A percentile compares a stretch with the other conserved stretches of the same genome.
phyloP scores from a whole-genome alignment of 129 eudicot species.

The Oenanthe sinensis region DNA sequence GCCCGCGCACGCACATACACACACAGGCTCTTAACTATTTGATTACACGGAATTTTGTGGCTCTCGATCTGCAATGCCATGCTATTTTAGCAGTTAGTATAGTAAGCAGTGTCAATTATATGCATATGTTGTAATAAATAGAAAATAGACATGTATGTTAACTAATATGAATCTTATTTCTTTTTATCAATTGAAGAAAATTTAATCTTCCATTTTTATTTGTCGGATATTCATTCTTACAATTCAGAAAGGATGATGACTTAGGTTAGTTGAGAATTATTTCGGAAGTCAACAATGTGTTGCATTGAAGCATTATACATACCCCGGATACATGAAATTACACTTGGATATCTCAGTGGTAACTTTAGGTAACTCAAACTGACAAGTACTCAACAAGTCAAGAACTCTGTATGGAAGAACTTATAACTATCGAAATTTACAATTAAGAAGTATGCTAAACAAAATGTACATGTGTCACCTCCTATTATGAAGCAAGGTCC shows the following conservation, averaged over 20 bases:
- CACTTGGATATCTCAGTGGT: background rate
- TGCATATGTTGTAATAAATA: background rate
- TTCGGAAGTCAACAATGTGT: background rate
- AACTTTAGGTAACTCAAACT: background rate
- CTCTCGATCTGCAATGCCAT: background rate
- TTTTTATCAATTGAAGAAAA: background rate
- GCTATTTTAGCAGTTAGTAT: background rate
- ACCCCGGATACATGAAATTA: background rate
- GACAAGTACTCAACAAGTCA: background rate
- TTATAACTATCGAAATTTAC: background rate
- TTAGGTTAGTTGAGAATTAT: background rate
- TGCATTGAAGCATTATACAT: background rate
- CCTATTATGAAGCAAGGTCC: background rate
- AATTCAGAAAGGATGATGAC: background rate
- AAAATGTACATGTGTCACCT: background rate
- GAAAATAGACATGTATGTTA: background rate
- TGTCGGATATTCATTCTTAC: background rate
- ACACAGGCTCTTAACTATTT: background rate
- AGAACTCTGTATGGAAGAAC: background rate
- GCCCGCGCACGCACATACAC: too few relatives aligned
- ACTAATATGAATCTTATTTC: background rate
- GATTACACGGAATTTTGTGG: background rate
- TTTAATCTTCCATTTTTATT: background rate
- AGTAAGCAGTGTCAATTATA: background rate
- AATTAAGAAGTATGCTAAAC: background rate